These are phyloP conservation scores for Candida yuanshanica DNA, from an alignment of 805 yeast genomes.

Conservation along the genomic window DNA sequence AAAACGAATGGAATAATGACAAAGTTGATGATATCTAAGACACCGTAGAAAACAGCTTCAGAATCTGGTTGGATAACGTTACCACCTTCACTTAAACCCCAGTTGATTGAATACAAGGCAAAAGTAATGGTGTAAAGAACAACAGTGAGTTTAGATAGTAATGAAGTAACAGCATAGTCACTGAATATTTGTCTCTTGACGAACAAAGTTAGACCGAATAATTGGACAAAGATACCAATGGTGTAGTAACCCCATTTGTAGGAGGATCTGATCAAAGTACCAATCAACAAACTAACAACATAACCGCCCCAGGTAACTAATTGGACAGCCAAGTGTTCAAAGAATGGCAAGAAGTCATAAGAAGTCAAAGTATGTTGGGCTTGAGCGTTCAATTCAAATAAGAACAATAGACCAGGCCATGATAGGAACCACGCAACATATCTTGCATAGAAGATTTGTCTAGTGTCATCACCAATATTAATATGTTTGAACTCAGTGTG, in stretches of 20 bases:
- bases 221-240: constrained; percentile 41
- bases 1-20: constrained; percentile 34
- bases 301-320: constrained; percentile 40
- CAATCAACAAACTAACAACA: constrained; percentile 52
- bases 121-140: constrained; percentile 30
- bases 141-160: constrained; percentile 7
- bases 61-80: constrained; percentile 47
- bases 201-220: constrained; percentile 31
- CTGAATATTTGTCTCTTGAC: constrained; percentile 24
- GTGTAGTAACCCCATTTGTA: constrained; percentile 70
- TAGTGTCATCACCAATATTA: constrained; percentile 26
- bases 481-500: constrained; percentile 45
- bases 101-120: constrained; percentile 40
- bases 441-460: constrained; percentile 54
- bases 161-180: constrained; percentile 7
- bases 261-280: constrained; percentile 45
- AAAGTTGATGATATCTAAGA: constrained; percentile 41
- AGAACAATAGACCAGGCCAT: constrained; percentile 38
- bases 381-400: constrained; percentile 24
- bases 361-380: constrained; percentile 13
- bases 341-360: constrained; percentile 14
- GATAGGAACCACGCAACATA: constrained; percentile 54
- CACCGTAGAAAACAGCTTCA: constrained; percentile 51
- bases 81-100: constrained; percentile 55
- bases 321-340: constrained; percentile 32